A percentile compares a stretch with the other conserved stretches of the same genome.
Evolutionary conservation across 2,329 filamentous ascomycete genomes (phyloP).

Genomic region (Apiospora arundinis): DNA sequence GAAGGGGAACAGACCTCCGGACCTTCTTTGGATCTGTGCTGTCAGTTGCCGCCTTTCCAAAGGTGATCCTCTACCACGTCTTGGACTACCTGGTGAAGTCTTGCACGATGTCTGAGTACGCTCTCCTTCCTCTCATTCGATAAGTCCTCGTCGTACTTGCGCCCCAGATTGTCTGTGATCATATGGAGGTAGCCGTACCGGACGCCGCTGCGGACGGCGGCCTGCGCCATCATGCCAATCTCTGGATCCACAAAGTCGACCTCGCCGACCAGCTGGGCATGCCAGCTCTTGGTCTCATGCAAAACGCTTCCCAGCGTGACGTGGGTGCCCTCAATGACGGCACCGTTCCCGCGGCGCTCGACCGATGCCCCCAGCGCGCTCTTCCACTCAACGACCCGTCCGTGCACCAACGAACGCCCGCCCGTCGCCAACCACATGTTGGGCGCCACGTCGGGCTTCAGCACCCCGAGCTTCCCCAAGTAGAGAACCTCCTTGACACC

Average conservation of each 20-base stretch:
- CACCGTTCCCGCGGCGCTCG: constrained; percentile 8
- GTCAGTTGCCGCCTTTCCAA: not conserved
- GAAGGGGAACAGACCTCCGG: not conserved
- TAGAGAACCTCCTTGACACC: constrained; percentile 25
- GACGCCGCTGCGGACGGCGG: constrained; percentile 22
- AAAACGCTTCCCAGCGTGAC: constrained; percentile 26
- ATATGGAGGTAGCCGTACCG: constrained; percentile 27
- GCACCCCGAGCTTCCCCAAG: constrained; percentile 26
- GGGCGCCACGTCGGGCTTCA: constrained; percentile 23
- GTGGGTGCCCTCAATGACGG: constrained; percentile 22
- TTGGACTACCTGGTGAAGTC: constrained; percentile 24
- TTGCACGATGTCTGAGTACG: constrained; percentile 23
- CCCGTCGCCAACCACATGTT: constrained; percentile 27
- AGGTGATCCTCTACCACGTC: constrained; percentile 26
- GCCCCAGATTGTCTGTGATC: constrained; percentile 26
- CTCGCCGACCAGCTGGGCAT: constrained; percentile 20
- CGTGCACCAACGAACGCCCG: constrained; percentile 21
- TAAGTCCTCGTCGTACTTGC: constrained; percentile 27
- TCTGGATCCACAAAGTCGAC: constrained; percentile 28
- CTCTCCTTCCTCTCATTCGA: constrained; percentile 27
- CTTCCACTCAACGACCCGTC: constrained; percentile 23
- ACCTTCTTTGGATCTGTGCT: not conserved
- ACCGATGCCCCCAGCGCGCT: constrained; percentile 21
- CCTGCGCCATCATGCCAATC: constrained; percentile 29
- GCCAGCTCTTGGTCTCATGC: constrained; percentile 28